Evolutionary conservation across 495 filamentous ascomycete genomes (phyloP).

Genomic region (Trichoderma virens): DNA sequence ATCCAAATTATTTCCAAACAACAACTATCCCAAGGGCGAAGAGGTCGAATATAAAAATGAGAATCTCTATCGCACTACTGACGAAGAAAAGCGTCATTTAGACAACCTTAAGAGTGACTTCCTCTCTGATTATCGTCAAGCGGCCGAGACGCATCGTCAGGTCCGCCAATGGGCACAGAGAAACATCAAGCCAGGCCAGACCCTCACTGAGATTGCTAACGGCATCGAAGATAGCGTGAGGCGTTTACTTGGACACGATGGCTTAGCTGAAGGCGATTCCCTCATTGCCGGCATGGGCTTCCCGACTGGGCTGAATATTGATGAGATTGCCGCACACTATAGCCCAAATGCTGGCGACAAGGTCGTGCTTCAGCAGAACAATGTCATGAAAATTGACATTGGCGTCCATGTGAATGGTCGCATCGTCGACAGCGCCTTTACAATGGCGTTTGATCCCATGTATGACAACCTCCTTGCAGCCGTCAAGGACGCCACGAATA

Average conservation of each 20-base stretch:
- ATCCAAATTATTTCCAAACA: constrained; percentile 65
- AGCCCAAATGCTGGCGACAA: constrained; percentile 85
- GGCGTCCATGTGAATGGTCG: constrained; percentile 84
- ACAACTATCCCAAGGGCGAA: constrained; percentile 69
- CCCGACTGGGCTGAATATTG: constrained; percentile 76
- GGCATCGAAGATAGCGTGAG: constrained; percentile 80
- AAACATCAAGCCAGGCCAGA: constrained; percentile 72
- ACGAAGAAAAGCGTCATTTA: constrained; percentile 78
- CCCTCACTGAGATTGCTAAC: constrained; percentile 71
- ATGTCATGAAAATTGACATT: constrained; percentile 91
- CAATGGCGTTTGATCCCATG: constrained; percentile 73
- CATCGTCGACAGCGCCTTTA: constrained; percentile 90
- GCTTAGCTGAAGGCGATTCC: constrained; percentile 70
- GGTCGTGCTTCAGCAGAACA: constrained; percentile 65
- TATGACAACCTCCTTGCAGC: constrained; percentile 82
- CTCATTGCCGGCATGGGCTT: constrained; percentile 79
- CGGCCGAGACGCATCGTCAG: constrained; percentile 80
- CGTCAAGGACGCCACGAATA: constrained; percentile 81
- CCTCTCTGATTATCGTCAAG: constrained; percentile 76
- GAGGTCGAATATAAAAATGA: constrained; percentile 70
- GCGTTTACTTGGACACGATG: constrained; percentile 67
- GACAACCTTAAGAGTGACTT: constrained; percentile 77
- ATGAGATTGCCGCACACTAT: constrained; percentile 82
- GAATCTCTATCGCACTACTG: constrained; percentile 72
- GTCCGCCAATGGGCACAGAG: constrained; percentile 76